Conservation (phyloP, 2,329 filamentous ascomycete species). For the Aspergillus novofumigatus region DNA sequence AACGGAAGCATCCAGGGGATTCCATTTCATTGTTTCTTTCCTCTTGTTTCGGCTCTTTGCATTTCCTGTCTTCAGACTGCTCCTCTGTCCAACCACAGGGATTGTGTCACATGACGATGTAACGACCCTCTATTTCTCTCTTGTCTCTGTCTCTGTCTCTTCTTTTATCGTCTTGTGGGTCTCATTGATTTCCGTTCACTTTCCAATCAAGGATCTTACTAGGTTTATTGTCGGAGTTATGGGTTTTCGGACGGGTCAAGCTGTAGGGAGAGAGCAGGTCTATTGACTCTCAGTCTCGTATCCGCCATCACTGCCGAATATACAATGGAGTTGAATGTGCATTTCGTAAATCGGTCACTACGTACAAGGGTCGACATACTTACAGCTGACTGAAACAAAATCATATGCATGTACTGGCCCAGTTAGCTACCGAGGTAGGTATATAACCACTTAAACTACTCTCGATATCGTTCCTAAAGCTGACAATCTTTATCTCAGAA, state of each 20-base stretch:
- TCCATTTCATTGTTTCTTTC: slow-evolving; percentile 6
- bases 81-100: slow-evolving; percentile 3
- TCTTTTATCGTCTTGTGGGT: background rate
- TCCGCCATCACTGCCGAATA: background rate
- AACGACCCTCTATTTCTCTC: slow-evolving; percentile 26
- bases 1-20: background rate
- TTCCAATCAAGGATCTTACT: background rate
- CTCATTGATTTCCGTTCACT: background rate
- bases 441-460: background rate
- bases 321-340: background rate
- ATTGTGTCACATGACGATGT: slow-evolving; percentile 27
- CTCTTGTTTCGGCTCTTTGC: slow-evolving; percentile 10
- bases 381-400: background rate
- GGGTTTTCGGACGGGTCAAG: background rate
- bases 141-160: slow-evolving; percentile 8
- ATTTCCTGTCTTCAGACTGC: slow-evolving; percentile 5
- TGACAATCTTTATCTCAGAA: no score
- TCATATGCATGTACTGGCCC: background rate
- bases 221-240: background rate
- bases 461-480: no score
- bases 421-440: background rate
- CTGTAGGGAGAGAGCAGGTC: background rate
- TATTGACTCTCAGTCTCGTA: background rate
- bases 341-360: no score
- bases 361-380: background rate